Conservation (phyloP, 129 eudicot species). For the Helianthus annuus region DNA sequence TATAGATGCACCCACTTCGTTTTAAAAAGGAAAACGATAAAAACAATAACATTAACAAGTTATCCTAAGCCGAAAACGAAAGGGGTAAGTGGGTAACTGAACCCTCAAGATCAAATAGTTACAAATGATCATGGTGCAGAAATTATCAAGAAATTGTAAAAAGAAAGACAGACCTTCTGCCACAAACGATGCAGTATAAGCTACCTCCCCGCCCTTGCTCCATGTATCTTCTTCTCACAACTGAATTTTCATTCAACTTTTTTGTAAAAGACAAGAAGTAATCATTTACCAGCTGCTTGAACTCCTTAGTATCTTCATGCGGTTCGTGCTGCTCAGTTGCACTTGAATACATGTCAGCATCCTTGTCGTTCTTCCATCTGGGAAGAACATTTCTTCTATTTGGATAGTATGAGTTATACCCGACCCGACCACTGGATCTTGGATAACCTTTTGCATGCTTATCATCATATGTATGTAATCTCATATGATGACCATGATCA, state of each 20-base stretch:
- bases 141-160: slow-evolving; percentile 27
- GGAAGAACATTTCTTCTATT: slow-evolving; percentile 33
- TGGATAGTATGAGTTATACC: slow-evolving; percentile 27
- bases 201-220: slow-evolving; percentile 71
- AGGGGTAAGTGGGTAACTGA: slow-evolving; percentile 13
- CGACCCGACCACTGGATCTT: slow-evolving; percentile 32
- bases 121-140: slow-evolving; percentile 15
- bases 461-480: slow-evolving; percentile 35
- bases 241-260: slow-evolving; percentile 52
- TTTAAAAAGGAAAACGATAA: not conserved
- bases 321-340: slow-evolving; percentile 36
- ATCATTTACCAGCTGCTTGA: slow-evolving; percentile 47
- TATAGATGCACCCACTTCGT: not conserved
- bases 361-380: slow-evolving; percentile 39
- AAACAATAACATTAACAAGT: not conserved
- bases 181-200: slow-evolving; percentile 75
- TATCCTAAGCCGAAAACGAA: slow-evolving; percentile 6
- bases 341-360: slow-evolving; percentile 31
- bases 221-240: slow-evolving; percentile 52
- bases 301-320: slow-evolving; percentile 48
- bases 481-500: slow-evolving; percentile 32
- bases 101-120: slow-evolving; percentile 26
- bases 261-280: slow-evolving; percentile 47
- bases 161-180: slow-evolving; percentile 61
- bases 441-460: slow-evolving; percentile 38